Conservation (phyloP, 805 yeast genomes). For the Candida montana region DNA sequence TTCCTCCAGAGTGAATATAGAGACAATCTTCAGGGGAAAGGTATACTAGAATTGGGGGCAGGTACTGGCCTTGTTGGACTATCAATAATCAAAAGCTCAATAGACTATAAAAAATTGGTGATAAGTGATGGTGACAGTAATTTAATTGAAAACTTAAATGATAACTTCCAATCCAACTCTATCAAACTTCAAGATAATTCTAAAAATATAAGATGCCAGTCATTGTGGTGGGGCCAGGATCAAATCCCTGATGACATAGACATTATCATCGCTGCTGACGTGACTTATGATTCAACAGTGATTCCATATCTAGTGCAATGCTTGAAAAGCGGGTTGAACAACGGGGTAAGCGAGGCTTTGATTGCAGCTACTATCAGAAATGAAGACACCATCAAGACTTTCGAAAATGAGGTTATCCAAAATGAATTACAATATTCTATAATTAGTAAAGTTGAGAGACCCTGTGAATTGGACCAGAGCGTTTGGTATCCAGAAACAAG, state of each 20-base stretch:
- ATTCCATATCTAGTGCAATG: slow-evolving; percentile 51
- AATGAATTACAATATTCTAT: slow-evolving; percentile 19
- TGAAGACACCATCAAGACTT: slow-evolving; percentile 39
- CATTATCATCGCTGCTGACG: slow-evolving; percentile 76
- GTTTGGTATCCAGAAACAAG: slow-evolving; percentile 18
- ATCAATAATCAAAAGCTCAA: slow-evolving; percentile 14
- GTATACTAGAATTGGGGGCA: slow-evolving; percentile 71
- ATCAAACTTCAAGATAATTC: slow-evolving; percentile 13
- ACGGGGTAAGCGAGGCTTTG: slow-evolving; percentile 27
- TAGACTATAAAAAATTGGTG: slow-evolving; percentile 26
- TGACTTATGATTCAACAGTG: slow-evolving; percentile 69
- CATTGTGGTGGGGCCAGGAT: slow-evolving; percentile 58
- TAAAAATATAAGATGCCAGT: slow-evolving; percentile 26
- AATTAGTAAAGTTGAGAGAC: slow-evolving; percentile 8
- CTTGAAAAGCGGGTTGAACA: slow-evolving; percentile 26
- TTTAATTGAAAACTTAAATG: slow-evolving; percentile 41
- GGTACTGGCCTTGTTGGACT: slow-evolving; percentile 84
- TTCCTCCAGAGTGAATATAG: slow-evolving; percentile 31
- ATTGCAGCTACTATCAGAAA: slow-evolving; percentile 79
- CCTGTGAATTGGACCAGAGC: slow-evolving; percentile 20
- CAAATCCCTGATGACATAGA: slow-evolving; percentile 38
- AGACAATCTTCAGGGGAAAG: slow-evolving; percentile 18
- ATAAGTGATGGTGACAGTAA: slow-evolving; percentile 67
- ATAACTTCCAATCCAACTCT: slow-evolving; percentile 43
- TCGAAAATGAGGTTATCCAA: slow-evolving; percentile 32